A percentile compares a stretch with the other conserved stretches of the same genome.
These are phyloP conservation scores for Thalassiosira hispida DNA, from an alignment of 352 stramenopile genomes.

Conservation along the genomic window DNA sequence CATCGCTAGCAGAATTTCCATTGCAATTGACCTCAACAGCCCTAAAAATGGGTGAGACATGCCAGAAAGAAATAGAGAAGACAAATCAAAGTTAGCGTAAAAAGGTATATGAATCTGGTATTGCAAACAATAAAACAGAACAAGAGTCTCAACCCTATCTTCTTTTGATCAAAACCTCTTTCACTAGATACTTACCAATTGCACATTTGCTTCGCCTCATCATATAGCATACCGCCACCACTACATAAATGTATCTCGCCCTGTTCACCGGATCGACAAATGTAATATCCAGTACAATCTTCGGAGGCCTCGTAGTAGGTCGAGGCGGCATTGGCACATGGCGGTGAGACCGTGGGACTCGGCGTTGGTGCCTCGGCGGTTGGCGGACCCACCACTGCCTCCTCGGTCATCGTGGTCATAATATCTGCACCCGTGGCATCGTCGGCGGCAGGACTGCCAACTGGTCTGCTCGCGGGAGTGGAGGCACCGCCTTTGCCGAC, in stretches of 20 bases:
- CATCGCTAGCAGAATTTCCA: background rate
- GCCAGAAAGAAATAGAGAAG: too few relatives aligned
- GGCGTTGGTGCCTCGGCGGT: background rate
- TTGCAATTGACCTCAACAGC: background rate
- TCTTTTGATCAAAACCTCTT: too few relatives aligned
- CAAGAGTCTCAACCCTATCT: too few relatives aligned
- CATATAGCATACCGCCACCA: conserved; percentile 20
- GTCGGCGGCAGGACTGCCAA: background rate
- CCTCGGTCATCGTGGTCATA: background rate
- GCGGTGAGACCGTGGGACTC: background rate
- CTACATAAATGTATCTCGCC: background rate
- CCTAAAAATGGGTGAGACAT: too few relatives aligned
- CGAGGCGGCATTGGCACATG: conserved; percentile 15
- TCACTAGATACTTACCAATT: too few relatives aligned
- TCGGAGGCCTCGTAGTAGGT: conserved; percentile 33
- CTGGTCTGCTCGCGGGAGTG: background rate
- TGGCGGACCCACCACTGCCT: background rate
- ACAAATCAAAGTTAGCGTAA: too few relatives aligned
- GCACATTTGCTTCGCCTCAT: conserved; percentile 20
- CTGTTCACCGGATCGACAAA: conserved; percentile 1
- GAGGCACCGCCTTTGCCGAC: background rate
- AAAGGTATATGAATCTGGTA: too few relatives aligned
- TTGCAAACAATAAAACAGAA: too few relatives aligned
- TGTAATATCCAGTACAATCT: conserved; percentile 34
- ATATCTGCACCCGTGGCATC: background rate